Conservation (phyloP, 768 basidiomycete genomes). For the Cytidiella melzeri region DNA sequence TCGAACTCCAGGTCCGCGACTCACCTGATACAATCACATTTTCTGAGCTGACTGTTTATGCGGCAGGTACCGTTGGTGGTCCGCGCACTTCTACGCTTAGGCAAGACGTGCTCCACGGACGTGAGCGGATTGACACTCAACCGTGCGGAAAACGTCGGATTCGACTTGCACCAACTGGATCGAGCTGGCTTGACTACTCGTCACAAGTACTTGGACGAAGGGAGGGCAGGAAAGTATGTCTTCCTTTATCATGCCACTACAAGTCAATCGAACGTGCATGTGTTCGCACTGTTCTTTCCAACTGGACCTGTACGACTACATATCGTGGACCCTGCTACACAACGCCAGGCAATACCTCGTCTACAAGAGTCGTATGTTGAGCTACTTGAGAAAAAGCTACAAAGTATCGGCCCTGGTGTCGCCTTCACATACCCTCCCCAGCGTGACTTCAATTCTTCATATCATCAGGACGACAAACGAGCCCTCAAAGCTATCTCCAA, state of each 20-base stretch:
- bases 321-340: conserved; percentile 86
- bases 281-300: conserved; percentile 85
- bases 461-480: conserved; percentile 71
- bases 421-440: conserved; percentile 61
- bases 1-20: conserved; percentile 74
- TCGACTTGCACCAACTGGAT: conserved; percentile 80
- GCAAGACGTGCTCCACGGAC: conserved; percentile 71
- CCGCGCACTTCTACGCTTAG: conserved; percentile 77
- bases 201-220: conserved; percentile 69
- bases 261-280: conserved; percentile 66
- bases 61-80: conserved; percentile 76
- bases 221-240: conserved; percentile 65
- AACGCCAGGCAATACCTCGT: conserved; percentile 73
- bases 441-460: conserved; percentile 58
- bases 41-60: no score
- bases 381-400: conserved; percentile 45
- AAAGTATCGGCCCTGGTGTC: conserved; percentile 32
- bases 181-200: conserved; percentile 52
- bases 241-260: conserved; percentile 87
- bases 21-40: no score
- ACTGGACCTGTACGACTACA: conserved; percentile 67
- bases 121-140: conserved; percentile 69
- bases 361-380: conserved; percentile 72
- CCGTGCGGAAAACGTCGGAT: conserved; percentile 72
- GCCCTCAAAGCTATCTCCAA: conserved; percentile 85